Conservation (phyloP, 176 grass and related monocot genomes). For the Oryza glaberrima region DNA sequence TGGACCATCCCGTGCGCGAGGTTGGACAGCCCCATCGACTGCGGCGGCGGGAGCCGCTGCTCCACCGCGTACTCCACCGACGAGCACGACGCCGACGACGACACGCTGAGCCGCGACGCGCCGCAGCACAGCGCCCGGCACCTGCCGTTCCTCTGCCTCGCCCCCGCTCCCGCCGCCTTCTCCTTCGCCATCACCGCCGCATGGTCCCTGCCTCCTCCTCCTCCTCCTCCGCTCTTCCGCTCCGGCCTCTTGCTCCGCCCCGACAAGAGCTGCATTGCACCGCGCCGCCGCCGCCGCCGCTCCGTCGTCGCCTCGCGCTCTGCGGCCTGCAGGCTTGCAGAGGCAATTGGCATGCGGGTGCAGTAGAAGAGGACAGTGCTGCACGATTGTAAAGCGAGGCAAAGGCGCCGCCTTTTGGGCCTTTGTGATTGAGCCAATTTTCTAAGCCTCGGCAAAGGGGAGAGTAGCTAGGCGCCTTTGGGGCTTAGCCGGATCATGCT, state of each 20-base stretch:
- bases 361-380: slow-evolving; percentile 38
- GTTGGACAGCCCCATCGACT: slow-evolving; percentile 45
- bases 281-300: too few species aligned
- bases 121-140: slow-evolving; percentile 72
- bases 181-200: neutral
- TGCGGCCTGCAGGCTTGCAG: neutral
- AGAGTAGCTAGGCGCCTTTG: slow-evolving; percentile 44
- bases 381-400: slow-evolving; percentile 56
- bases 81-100: slow-evolving; percentile 58
- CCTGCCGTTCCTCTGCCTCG: slow-evolving; percentile 39
- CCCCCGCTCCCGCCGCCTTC: neutral
- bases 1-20: slow-evolving; percentile 75
- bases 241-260: slow-evolving; percentile 49
- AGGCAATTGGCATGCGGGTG: neutral
- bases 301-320: too few species aligned
- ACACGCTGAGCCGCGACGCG: slow-evolving; percentile 59
- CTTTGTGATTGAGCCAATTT: slow-evolving; percentile 26
- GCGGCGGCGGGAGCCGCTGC: neutral
- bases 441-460: slow-evolving; percentile 42
- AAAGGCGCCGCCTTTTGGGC: slow-evolving; percentile 45
- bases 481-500: slow-evolving; percentile 58
- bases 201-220: slow-evolving; percentile 13
- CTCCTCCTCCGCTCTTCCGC: neutral
- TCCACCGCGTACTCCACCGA: slow-evolving; percentile 36
- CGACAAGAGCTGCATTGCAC: slow-evolving; percentile 55